These are phyloP conservation scores for Cichorium intybus DNA, from an alignment of 140 eudicot species.

Conservation along the genomic window DNA sequence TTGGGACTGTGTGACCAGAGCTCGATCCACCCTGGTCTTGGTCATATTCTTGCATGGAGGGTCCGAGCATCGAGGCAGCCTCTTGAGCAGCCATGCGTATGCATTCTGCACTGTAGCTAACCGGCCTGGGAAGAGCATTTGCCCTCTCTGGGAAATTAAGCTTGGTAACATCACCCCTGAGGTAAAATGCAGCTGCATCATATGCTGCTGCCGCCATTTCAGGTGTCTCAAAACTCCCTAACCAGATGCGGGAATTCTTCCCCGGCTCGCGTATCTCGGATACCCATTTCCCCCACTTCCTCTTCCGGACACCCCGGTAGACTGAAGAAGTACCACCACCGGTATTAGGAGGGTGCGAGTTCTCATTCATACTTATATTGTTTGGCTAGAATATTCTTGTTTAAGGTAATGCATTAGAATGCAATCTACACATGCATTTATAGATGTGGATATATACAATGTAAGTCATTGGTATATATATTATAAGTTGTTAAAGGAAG, in stretches of 20 bases:
- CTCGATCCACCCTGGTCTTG: constrained; percentile 40
- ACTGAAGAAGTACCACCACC: constrained; percentile 48
- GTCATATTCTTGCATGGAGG: constrained; percentile 15
- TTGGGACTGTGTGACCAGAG: constrained; percentile 38
- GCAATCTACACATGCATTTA: constrained; percentile 33
- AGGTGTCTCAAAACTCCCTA: constrained; percentile 80
- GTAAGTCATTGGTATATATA: constrained; percentile 15
- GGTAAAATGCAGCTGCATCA: constrained; percentile 71
- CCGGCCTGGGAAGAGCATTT: constrained; percentile 47
- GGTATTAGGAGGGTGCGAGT: constrained; percentile 10
- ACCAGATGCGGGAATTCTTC: constrained; percentile 68
- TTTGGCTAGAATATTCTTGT: constrained; percentile 10
- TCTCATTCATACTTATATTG: constrained; percentile 18
- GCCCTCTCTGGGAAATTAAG: constrained; percentile 66
- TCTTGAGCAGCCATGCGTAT: constrained; percentile 75
- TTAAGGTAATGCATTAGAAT: constrained; percentile 7
- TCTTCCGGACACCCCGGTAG: constrained; percentile 72
- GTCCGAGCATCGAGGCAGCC: constrained; percentile 41
- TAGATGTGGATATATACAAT: constrained; percentile 30
- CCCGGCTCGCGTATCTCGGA: constrained; percentile 88
- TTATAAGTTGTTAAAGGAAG: constrained; percentile 32
- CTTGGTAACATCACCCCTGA: constrained; percentile 52
- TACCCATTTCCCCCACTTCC: constrained; percentile 96
- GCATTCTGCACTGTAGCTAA: constrained; percentile 47
- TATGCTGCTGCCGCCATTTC: constrained; percentile 91